These are phyloP conservation scores for Didymella lethalis DNA, from an alignment of 2,329 filamentous ascomycete genomes.

Conservation along the genomic window DNA sequence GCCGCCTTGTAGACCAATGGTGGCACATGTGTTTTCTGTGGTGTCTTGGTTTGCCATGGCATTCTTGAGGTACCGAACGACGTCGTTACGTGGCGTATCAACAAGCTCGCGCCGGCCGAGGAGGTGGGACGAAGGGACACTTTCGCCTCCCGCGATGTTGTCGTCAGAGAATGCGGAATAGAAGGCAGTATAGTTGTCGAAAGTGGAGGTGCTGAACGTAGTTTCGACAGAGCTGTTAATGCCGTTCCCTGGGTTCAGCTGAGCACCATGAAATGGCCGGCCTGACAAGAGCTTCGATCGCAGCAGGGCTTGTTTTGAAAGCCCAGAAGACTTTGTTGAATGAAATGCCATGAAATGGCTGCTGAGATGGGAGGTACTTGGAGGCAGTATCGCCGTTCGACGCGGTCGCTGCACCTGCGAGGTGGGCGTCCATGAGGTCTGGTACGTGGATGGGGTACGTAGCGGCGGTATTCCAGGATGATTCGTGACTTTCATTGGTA, in stretches of 20 bases:
- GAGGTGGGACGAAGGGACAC: constrained; percentile 40
- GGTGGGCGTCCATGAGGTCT: constrained; percentile 41
- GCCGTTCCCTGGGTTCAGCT: constrained; percentile 12
- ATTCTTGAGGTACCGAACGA: constrained; percentile 24
- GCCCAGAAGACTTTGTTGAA: constrained; percentile 27
- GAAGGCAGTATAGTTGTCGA: constrained; percentile 23
- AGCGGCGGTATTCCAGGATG: constrained; percentile 39
- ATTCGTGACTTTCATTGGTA: background rate
- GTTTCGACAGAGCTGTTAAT: constrained; percentile 16
- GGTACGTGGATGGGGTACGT: constrained; percentile 25
- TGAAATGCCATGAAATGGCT: constrained; percentile 19
- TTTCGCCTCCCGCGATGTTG: constrained; percentile 25
- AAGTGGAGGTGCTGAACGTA: constrained; percentile 10
- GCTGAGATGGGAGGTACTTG: background rate
- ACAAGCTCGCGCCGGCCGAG: constrained; percentile 36
- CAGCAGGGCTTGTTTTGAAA: constrained; percentile 31
- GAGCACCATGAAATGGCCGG: constrained; percentile 15
- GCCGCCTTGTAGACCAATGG: constrained; percentile 41
- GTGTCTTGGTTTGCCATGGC: constrained; percentile 27
- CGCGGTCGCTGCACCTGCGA: constrained; percentile 35
- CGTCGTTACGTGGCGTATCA: constrained; percentile 13
- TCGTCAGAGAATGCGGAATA: constrained; percentile 31
- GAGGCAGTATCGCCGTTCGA: constrained; percentile 15
- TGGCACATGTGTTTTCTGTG: constrained; percentile 32
- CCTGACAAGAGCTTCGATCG: constrained; percentile 26